Conservation (phyloP, 805 yeast genomes). For the Wickerhamiella galacta region DNA sequence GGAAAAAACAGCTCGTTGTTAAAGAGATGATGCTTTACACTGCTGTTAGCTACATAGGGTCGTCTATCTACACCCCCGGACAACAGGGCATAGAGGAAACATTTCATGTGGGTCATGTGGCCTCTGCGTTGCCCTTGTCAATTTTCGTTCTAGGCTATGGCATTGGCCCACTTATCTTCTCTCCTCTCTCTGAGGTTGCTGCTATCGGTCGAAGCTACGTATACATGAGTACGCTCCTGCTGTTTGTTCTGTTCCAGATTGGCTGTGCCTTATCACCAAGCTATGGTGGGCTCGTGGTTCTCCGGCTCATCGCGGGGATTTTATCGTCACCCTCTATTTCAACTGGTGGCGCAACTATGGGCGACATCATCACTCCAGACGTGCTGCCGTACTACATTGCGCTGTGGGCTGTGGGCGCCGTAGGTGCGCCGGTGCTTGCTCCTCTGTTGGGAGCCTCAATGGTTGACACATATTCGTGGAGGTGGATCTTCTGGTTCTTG, state of each 20-base stretch:
- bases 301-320: slow-evolving; percentile 38
- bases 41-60: slow-evolving; percentile 38
- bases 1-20: slow-evolving; percentile 26
- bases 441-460: slow-evolving; percentile 41
- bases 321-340: slow-evolving; percentile 40
- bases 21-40: slow-evolving; percentile 30
- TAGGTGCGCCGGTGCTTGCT: slow-evolving; percentile 38
- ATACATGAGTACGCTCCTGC: slow-evolving; percentile 30
- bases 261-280: slow-evolving; percentile 37
- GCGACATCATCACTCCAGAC: slow-evolving; percentile 31
- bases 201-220: slow-evolving; percentile 34
- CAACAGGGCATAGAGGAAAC: slow-evolving; percentile 28
- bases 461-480: slow-evolving; percentile 31
- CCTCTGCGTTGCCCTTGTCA: slow-evolving; percentile 36
- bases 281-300: slow-evolving; percentile 33
- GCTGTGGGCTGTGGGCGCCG: slow-evolving; percentile 37
- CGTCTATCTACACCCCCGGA: slow-evolving; percentile 44
- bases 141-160: slow-evolving; percentile 46
- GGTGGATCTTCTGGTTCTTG: slow-evolving; percentile 39
- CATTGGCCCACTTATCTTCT: slow-evolving; percentile 36
- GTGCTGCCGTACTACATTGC: slow-evolving; percentile 32
- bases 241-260: slow-evolving; percentile 36
- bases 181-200: slow-evolving; percentile 37
- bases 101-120: slow-evolving; percentile 27
- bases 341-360: slow-evolving; percentile 42